phyloP scores from a whole-genome alignment of 176 grass and related monocot genomes.

The barley (Hordeum vulgare) region MorexV3_pseudomolecules_assembly NC_058520.1:613551994-613552493 shows the following conservation, averaged over 20 bases:
- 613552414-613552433: not conserved
- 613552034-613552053: slow-evolving; percentile 14
- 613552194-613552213: not conserved
- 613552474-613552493: slow-evolving; percentile 79
- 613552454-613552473: slow-evolving; percentile 60
- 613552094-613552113: slow-evolving; percentile 86
- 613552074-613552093: slow-evolving; percentile 93
- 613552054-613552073: slow-evolving; percentile 66
- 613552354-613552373: slow-evolving; percentile 72
- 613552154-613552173: slow-evolving; percentile 86
- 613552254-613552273: slow-evolving; percentile 91
- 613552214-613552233: not conserved
- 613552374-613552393: slow-evolving; percentile 10
- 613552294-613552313: slow-evolving; percentile 73
- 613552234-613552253: slow-evolving; percentile 6
- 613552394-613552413: not conserved
- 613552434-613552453: slow-evolving; percentile 2
- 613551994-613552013: slow-evolving; percentile 2
- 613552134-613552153: slow-evolving; percentile 91
- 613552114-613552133: slow-evolving; percentile 93
- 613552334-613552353: slow-evolving; percentile 81
- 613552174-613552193: not conserved
- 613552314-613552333: slow-evolving; percentile 93
- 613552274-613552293: slow-evolving; percentile 86
- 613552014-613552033: not conserved